phyloP scores from a whole-genome alignment of 2,329 filamentous ascomycete species.

The Hypoxylon sp. region DNA sequence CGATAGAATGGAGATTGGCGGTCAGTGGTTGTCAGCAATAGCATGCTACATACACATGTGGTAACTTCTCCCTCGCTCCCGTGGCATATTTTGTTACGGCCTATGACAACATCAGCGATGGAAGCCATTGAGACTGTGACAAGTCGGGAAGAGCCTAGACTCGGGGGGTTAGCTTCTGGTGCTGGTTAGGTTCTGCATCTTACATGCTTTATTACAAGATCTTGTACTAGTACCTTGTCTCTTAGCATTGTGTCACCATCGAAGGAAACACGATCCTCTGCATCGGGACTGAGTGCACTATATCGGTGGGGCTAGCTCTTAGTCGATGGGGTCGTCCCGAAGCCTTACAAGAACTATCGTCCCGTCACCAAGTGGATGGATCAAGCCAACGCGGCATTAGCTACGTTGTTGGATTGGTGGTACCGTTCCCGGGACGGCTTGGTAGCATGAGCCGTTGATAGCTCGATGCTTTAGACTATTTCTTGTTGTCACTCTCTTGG shows the following conservation, averaged over 20 bases:
- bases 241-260: constrained; percentile 39
- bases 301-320: constrained; percentile 38
- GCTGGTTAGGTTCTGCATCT: constrained; percentile 29
- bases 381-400: constrained; percentile 36
- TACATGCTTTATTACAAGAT: constrained; percentile 36
- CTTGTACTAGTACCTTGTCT: constrained; percentile 44
- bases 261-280: constrained; percentile 42
- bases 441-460: constrained; percentile 28
- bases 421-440: constrained; percentile 37
- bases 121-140: constrained; percentile 23
- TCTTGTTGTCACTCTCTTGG: neutral
- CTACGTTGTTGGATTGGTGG: constrained; percentile 28
- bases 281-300: constrained; percentile 41
- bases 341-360: constrained; percentile 38
- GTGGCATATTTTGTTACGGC: constrained; percentile 4
- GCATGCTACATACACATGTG: constrained; percentile 32
- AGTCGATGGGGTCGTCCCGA: constrained; percentile 39
- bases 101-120: constrained; percentile 15
- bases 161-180: constrained; percentile 21
- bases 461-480: constrained; percentile 10
- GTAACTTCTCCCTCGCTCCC: constrained; percentile 13
- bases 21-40: constrained; percentile 21
- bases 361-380: constrained; percentile 39
- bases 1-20: constrained; percentile 7
- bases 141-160: constrained; percentile 27